Percentiles rank a stretch among this genome's conserved stretches.
Conservation (phyloP, 306 rosid species). For the Prunus fruticosa region DNA sequence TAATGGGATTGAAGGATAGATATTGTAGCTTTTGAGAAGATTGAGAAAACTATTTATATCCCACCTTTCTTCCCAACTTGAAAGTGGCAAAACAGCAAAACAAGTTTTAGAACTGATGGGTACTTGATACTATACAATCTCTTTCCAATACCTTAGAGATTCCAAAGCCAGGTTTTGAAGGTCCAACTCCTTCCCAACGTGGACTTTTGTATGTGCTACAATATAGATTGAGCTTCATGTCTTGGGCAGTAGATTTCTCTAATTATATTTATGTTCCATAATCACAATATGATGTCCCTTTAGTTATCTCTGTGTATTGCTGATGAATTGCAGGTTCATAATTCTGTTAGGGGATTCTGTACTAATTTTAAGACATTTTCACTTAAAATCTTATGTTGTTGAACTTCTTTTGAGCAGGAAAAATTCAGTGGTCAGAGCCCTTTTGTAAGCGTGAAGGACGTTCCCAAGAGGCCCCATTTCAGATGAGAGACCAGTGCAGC, state of each 20-base stretch:
- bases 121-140: no score
- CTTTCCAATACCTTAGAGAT: no score
- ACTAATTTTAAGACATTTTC: neutral
- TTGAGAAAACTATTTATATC: neutral
- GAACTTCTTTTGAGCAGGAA: conserved; percentile 34
- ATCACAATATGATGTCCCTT: neutral
- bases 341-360: neutral
- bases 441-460: conserved; percentile 15
- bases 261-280: neutral
- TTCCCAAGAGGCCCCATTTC: conserved; percentile 30
- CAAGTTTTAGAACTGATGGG: no score
- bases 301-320: neutral
- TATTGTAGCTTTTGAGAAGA: neutral
- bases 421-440: conserved; percentile 15
- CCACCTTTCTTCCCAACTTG: neutral
- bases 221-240: neutral
- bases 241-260: neutral
- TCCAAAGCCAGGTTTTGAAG: neutral
- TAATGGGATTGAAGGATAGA: neutral
- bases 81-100: no score
- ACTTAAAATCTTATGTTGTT: neutral
- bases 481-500: conserved; percentile 29
- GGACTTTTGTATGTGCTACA: neutral
- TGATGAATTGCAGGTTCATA: neutral
- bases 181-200: neutral